Evolutionary conservation across 2,329 filamentous ascomycete species (phyloP).

Genomic region (Albophoma yamanashiensis): DNA sequence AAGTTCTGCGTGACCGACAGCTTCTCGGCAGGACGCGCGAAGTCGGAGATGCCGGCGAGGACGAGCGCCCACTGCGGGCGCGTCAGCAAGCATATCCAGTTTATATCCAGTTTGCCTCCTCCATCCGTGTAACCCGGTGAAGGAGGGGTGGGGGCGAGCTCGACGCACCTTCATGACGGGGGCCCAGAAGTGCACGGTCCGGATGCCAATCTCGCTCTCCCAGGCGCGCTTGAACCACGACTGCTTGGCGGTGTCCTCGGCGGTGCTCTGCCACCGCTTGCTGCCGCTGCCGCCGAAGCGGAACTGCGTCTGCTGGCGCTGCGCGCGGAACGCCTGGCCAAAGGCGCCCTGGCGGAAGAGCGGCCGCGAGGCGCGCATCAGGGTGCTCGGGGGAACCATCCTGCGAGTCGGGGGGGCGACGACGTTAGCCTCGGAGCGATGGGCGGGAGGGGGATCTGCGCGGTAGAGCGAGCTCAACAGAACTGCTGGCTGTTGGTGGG

Average conservation of each 20-base stretch:
- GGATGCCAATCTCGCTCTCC: conserved; percentile 70
- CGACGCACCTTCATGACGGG: conserved; percentile 70
- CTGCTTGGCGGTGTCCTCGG: conserved; percentile 34
- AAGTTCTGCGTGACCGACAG: conserved; percentile 89
- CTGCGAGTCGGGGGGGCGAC: conserved; percentile 4
- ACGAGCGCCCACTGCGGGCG: conserved; percentile 74
- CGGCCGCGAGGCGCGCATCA: conserved; percentile 45
- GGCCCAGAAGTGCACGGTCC: conserved; percentile 99
- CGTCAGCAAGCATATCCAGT: conserved; percentile 2
- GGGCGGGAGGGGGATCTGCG: too few species aligned
- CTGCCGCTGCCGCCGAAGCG: conserved; percentile 26
- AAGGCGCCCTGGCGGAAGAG: conserved; percentile 39
- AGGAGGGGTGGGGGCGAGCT: too few species aligned
- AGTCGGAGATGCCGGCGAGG: conserved; percentile 83
- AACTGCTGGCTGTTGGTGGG: not conserved
- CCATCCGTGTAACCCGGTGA: too few species aligned
- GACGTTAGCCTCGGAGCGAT: not conserved
- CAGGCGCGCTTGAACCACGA: conserved; percentile 69
- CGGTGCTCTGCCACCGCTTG: conserved; percentile 63
- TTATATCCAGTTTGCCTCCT: too few species aligned
- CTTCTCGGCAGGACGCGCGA: conserved; percentile 81
- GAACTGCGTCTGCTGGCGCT: conserved; percentile 15
- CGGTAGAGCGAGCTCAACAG: too few species aligned
- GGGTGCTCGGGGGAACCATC: conserved; percentile 35
- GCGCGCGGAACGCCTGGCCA: conserved; percentile 37